Evolutionary conservation across 2,329 filamentous ascomycete species (phyloP), one percentile per base, ranked within the genome.

Genomic region (Exophiala bonariae): DNA sequence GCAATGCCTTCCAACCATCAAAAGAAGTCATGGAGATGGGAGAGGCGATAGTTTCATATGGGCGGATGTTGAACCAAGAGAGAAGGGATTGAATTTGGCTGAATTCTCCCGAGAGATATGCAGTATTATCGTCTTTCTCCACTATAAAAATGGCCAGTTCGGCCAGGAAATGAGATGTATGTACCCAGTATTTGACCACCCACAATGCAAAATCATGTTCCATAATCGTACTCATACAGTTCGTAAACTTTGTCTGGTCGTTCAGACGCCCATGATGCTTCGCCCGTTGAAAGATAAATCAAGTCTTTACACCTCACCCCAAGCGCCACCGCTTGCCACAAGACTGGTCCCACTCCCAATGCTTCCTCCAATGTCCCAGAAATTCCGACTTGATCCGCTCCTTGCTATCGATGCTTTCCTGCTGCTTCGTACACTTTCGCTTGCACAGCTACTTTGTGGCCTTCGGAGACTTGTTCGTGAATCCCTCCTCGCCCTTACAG

Each of bases 321-420:
- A 93, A 57, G 80, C 84, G 13, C 87, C 87, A 1, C 83, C 85
- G 31, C 80, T 78, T 2, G 80, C 82, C 64, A 87, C 81, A 52
- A 84, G 75, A 55, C 84, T 87, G 9, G 35, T 55, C 3, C 86
- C 86, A 45, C 87, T 91, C 2, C 87, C 87, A 18, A 89, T 79
- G 59, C 83, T 90, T 4, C 83, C 87, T 19, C 89, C 89, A 56
- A 96, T 81, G 65, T 96, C 91, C 91, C 91, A 96, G 66, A 95
- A 96, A 64, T 95, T 89, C 43, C 89, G 75, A 36, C 84, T 88
- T 35, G 87, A 91, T 26, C 82, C 79, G 59, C 82, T 87, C 3
- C 66, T 62, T 3, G 71, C 70, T 45, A 75, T 57, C 0, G 67
- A 70, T 42, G 79, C 75, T 60, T 78, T 76, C 31, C 81, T 83